A percentile compares a stretch with the other conserved stretches of the same genome.
Evolutionary conservation across 2,329 filamentous ascomycete species (phyloP).

Genomic region (Talaromyces sp.): DNA sequence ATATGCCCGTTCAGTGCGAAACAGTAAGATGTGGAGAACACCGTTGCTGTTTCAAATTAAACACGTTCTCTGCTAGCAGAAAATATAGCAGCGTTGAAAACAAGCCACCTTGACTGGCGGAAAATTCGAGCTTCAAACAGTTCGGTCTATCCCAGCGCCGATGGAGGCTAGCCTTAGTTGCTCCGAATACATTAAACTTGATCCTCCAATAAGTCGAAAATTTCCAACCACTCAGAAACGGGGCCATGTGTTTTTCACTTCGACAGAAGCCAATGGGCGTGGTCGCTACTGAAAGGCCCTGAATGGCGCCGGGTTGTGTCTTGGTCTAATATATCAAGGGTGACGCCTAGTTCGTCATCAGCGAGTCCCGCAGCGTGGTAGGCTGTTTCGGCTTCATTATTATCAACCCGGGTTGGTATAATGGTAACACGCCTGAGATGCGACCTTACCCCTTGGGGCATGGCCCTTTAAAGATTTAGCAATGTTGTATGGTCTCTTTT

Average conservation of each 20-base stretch:
- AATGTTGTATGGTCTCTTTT: no score
- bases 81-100: background rate
- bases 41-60: background rate
- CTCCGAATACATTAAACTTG: background rate
- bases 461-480: no score
- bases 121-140: background rate
- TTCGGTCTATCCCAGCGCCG: background rate
- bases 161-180: background rate
- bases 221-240: background rate
- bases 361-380: background rate
- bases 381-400: slow-evolving; percentile 2
- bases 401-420: no score
- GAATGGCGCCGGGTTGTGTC: background rate
- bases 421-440: no score
- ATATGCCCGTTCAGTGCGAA: background rate
- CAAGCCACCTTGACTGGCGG: background rate
- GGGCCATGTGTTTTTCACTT: background rate
- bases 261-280: background rate
- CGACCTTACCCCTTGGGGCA: no score
- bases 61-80: background rate
- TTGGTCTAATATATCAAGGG: background rate
- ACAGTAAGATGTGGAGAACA: background rate
- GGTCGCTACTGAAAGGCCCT: background rate
- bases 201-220: background rate
- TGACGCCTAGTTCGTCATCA: background rate